phyloP scores from a whole-genome alignment of 2,329 filamentous ascomycete species.

The Basipetospora sp. region DNA sequence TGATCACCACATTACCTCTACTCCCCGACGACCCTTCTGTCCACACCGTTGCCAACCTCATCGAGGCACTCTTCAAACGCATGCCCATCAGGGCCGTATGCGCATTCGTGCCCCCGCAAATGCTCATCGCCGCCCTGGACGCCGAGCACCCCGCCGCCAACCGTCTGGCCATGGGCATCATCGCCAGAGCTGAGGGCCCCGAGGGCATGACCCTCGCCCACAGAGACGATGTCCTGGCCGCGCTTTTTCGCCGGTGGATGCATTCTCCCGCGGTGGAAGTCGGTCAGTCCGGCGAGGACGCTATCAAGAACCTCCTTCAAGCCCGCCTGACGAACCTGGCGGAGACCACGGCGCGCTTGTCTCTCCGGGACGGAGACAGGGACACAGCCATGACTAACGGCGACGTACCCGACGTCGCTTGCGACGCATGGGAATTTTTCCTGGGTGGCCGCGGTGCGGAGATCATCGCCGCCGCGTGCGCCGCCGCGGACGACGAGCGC shows the following conservation, averaged over 20 bases:
- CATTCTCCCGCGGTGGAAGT: constrained; percentile 1
- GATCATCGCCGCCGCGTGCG: background rate
- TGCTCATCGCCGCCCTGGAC: constrained; percentile 4
- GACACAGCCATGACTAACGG: background rate
- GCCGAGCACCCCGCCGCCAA: constrained; percentile 3
- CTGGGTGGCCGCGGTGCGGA: background rate
- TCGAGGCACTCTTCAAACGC: constrained; percentile 3
- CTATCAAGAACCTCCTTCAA: constrained; percentile 2
- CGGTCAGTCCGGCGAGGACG: constrained; percentile 3
- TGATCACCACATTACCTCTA: constrained; percentile 1
- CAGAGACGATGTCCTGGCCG: constrained; percentile 1
- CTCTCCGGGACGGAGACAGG: background rate
- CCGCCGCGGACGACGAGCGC: background rate
- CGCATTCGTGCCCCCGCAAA: background rate
- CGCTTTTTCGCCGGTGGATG: constrained; percentile 2
- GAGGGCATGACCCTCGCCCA: background rate
- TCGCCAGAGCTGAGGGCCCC: background rate
- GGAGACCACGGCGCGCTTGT: constrained; percentile 2
- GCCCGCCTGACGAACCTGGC: background rate
- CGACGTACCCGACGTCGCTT: background rate
- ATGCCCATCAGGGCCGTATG: constrained; percentile 4
- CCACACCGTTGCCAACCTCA: constrained; percentile 2
- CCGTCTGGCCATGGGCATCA: constrained; percentile 2
- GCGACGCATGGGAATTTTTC: constrained; percentile 1
- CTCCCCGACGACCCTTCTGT: constrained; percentile 1